phyloP scores from a whole-genome alignment of 2,329 filamentous ascomycete species.

The Cryphonectria naterciae region DNA sequence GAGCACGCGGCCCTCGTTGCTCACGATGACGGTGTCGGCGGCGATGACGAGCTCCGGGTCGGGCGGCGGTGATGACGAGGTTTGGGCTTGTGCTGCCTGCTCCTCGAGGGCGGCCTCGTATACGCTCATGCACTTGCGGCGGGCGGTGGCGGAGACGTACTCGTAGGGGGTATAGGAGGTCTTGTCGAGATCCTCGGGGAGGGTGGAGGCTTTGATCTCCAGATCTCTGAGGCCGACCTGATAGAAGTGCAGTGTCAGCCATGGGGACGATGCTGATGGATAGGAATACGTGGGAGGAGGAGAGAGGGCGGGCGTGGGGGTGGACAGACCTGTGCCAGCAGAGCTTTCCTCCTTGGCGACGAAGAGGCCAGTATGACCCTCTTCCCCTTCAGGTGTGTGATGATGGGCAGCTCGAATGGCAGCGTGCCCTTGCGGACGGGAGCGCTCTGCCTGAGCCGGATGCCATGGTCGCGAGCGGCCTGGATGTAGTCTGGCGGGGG shows the following conservation, averaged over 20 bases:
- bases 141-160: constrained; percentile 88
- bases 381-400: constrained; percentile 75
- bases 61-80: constrained; percentile 35
- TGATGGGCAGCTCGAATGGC: constrained; percentile 78
- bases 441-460: constrained; percentile 40
- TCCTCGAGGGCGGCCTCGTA: constrained; percentile 52
- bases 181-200: constrained; percentile 87
- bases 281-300: not conserved
- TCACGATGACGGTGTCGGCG: constrained; percentile 89
- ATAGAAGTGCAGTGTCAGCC: not conserved
- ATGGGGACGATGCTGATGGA: constrained; percentile 4
- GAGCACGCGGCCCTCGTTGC: constrained; percentile 73
- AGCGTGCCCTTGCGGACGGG: constrained; percentile 57
- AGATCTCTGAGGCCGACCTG: constrained; percentile 80
- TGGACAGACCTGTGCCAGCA: constrained; percentile 68
- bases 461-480: constrained; percentile 45
- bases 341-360: constrained; percentile 80
- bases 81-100: constrained; percentile 41
- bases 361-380: constrained; percentile 88
- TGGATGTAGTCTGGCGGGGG: constrained; percentile 53
- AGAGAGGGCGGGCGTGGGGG: not conserved
- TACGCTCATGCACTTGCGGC: constrained; percentile 80
- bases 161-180: constrained; percentile 74
- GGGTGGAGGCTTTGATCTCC: constrained; percentile 81
- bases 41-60: constrained; percentile 87